Percentiles rank a stretch among this genome's conserved stretches.
Conservation (phyloP, 495 filamentous ascomycete genomes). For the Penicillium arizonense region DNA sequence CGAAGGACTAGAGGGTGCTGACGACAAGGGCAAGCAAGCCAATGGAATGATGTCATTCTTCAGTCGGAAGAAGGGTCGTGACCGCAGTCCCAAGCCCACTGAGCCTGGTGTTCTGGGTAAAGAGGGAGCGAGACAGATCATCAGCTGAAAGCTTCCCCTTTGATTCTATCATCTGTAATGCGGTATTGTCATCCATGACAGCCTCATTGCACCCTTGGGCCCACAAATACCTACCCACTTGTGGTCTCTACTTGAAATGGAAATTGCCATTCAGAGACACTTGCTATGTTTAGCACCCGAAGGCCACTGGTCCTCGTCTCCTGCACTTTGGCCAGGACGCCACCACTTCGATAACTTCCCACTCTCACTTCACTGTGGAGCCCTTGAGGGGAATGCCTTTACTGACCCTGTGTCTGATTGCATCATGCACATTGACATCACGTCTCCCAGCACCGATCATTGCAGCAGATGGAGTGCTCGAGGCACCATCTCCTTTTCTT, state of each 20-base stretch:
- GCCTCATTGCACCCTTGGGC: no score
- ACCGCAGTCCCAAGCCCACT: conserved; percentile 89
- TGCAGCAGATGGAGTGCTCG: conserved; percentile 12
- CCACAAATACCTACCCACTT: neutral
- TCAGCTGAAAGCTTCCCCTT: conserved; percentile 27
- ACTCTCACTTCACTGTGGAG: neutral
- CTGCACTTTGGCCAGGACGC: neutral
- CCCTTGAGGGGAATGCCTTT: neutral
- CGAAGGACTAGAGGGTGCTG: conserved; percentile 51
- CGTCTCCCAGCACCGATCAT: conserved; percentile 2
- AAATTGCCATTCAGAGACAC: neutral
- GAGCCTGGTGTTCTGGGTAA: conserved; percentile 93
- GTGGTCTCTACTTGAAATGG: neutral
- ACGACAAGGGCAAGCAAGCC: conserved; percentile 47
- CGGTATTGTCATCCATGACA: no score
- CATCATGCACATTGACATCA: neutral
- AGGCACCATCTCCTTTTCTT: conserved; percentile 13
- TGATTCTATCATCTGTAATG: neutral
- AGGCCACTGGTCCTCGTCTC: neutral
- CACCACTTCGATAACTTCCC: neutral
- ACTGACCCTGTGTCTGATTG: conserved; percentile 1
- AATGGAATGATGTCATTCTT: conserved; percentile 88
- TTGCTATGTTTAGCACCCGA: neutral
- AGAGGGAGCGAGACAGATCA: conserved; percentile 75
- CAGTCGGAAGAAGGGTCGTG: conserved; percentile 82